Base-by-base conservation (phyloP, 306 rosid species). In the Urtica urens region DNA sequence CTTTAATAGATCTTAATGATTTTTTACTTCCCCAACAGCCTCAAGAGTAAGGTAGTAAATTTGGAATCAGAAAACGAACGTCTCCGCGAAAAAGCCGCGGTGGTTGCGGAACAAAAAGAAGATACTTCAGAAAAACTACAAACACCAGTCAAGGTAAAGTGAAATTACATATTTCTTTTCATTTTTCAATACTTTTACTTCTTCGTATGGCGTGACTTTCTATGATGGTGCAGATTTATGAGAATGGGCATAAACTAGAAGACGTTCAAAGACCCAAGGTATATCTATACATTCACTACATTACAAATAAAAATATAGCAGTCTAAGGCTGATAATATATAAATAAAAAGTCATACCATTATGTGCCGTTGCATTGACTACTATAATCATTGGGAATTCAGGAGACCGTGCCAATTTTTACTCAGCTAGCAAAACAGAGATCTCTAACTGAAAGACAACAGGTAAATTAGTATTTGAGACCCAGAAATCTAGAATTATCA, bases 401-500 rank as follows among this genome's bases (percentile, higher is more conserved):
- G 95, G 95, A 81, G 64, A 53, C 75, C 49, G 69, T 38, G 59
- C 63, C 62, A 31, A 45, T 75, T 16, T 56, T 62, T 13, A 51
- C 79, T 39, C 26, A 66, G n/a, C 85, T 86, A 38, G 53, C 64
- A n/a, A 86, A 68, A 55, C 95, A 86, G 52, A 72, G 84, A 59
- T 81, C 93, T 8, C 82, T 86, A 53, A 78, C 93, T 24, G 95
- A 86, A 8, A 73, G 81, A 55, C 95, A 86, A 66, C 95, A 85
- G 86, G 94, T 84, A 70, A 49, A 40, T 51, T n/a, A n/a, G n/a
- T n/a, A 55, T 35, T 29, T 38, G 16, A 59, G 38, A 59, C 49
- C 51, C 31, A 15, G 9, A 19, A 20, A 35, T 17, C n/a, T 26
- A 14, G 18, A 24, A 3, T 24, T 19, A 13, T 29, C 26, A n/a